phyloP scores from a whole-genome alignment of 1,284 basidiomycete genomes.

The Malassezia slooffiae region DNA sequence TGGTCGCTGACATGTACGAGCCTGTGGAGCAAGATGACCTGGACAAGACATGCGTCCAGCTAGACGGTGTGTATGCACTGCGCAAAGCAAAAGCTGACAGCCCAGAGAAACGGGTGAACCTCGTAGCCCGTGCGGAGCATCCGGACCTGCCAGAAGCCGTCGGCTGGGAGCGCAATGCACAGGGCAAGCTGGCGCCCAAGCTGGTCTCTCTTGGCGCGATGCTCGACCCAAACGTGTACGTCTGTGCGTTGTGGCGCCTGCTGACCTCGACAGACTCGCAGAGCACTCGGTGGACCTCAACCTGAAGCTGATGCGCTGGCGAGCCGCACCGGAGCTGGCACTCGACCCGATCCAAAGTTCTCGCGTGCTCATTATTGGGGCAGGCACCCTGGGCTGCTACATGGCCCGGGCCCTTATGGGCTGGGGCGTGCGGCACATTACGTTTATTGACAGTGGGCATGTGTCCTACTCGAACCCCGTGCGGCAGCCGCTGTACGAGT shows the following conservation, averaged over 20 bases:
- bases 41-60: no score
- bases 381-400: conserved; percentile 92
- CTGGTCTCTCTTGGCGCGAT: conserved; percentile 82
- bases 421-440: conserved; percentile 89
- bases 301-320: conserved; percentile 94
- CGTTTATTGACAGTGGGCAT: conserved; percentile 74
- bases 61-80: no score
- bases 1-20: no score
- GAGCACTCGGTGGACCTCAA: conserved; percentile 94
- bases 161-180: conserved; percentile 86
- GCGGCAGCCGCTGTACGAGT: conserved; percentile 87
- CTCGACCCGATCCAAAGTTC: conserved; percentile 74
- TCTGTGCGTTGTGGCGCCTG: conserved; percentile 1
- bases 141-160: conserved; percentile 48
- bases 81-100: no score
- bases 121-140: no score
- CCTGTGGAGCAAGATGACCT: no score
- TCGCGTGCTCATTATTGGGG: conserved; percentile 74
- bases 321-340: conserved; percentile 78
- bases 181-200: conserved; percentile 74
- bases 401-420: conserved; percentile 72
- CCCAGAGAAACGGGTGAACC: no score
- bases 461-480: conserved; percentile 97
- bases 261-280: conserved; percentile 65
- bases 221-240: conserved; percentile 73